Conservation (phyloP, 768 basidiomycete genomes). For the Mycena haematopus region DNA sequence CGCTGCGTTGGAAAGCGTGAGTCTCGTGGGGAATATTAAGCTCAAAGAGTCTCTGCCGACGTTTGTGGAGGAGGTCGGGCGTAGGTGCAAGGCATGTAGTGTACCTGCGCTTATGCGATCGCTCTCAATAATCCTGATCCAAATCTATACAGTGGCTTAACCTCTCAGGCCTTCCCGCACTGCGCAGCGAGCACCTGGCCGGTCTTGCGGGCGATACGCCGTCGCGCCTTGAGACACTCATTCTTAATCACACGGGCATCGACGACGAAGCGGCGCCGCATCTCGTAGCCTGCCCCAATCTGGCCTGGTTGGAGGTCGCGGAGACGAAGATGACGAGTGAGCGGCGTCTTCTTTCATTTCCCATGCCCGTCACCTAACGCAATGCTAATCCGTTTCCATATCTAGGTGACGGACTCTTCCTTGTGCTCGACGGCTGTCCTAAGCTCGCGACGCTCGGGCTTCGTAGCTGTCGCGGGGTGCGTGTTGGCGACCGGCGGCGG, state of each 20-base stretch:
- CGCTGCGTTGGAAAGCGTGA: constrained; percentile 55
- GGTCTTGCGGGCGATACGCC: constrained; percentile 44
- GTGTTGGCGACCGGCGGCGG: constrained; percentile 61
- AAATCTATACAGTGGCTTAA: constrained; percentile 55
- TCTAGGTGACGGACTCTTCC: constrained; percentile 59
- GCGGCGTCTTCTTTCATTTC: constrained; percentile 26
- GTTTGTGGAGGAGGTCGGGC: constrained; percentile 60
- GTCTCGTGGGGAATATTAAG: constrained; percentile 68
- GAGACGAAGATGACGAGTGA: constrained; percentile 67
- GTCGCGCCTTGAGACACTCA: constrained; percentile 53
- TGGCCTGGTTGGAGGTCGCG: constrained; percentile 57
- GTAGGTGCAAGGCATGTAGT: constrained; percentile 58
- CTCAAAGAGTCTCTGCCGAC: constrained; percentile 54
- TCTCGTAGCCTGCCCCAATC: constrained; percentile 56
- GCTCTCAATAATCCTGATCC: not conserved
- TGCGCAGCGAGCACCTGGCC: constrained; percentile 58
- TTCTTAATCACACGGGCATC: constrained; percentile 65
- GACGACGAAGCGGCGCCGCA: constrained; percentile 62
- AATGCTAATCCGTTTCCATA: not conserved
- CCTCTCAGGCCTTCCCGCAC: constrained; percentile 55
- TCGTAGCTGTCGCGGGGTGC: constrained; percentile 71
- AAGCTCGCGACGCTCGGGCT: constrained; percentile 62
- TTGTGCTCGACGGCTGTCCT: constrained; percentile 63
- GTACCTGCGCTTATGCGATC: not conserved
- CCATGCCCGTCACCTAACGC: not conserved